Evolutionary conservation across 2,329 filamentous ascomycete genomes (phyloP).

Genomic region (Metarhizium anisopliae): DNA sequence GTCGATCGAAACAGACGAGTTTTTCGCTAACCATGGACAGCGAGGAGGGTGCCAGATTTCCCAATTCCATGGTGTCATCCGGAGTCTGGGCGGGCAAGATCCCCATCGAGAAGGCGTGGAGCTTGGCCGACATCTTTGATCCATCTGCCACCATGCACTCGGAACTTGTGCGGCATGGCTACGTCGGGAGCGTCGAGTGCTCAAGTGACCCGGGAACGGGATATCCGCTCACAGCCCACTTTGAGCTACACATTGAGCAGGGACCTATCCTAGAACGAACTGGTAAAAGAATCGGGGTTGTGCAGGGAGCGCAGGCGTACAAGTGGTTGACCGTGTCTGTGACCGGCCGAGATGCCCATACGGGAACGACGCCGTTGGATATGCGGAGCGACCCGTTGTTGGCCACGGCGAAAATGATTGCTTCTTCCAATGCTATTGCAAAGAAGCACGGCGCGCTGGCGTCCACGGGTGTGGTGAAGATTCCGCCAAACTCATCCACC

Average conservation of each 20-base stretch:
- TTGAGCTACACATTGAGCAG: conserved; percentile 81
- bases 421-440: conserved; percentile 17
- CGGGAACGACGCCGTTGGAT: conserved; percentile 22
- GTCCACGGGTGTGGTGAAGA: conserved; percentile 22
- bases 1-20: too few relatives aligned
- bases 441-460: conserved; percentile 16
- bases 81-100: conserved; percentile 69
- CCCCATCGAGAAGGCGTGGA: conserved; percentile 51
- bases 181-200: conserved; percentile 10
- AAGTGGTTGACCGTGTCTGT: conserved; percentile 22
- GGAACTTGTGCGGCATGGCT: conserved; percentile 62
- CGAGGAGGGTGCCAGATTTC: conserved; percentile 75
- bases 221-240: conserved; percentile 63
- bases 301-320: conserved; percentile 23
- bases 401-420: conserved; percentile 25
- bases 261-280: conserved; percentile 46
- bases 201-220: conserved; percentile 7
- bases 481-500: conserved; percentile 53
- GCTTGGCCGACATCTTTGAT: conserved; percentile 47
- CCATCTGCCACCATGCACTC: conserved; percentile 17
- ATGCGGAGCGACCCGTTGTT: conserved; percentile 25
- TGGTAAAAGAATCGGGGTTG: conserved; percentile 20
- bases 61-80: conserved; percentile 65
- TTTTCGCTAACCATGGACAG: conserved; percentile 23
- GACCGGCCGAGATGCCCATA: conserved; percentile 20